These are phyloP conservation scores for Paracamarosporium sp. DNA, from an alignment of 2,329 filamentous ascomycete genomes.

Conservation along the genomic window DNA sequence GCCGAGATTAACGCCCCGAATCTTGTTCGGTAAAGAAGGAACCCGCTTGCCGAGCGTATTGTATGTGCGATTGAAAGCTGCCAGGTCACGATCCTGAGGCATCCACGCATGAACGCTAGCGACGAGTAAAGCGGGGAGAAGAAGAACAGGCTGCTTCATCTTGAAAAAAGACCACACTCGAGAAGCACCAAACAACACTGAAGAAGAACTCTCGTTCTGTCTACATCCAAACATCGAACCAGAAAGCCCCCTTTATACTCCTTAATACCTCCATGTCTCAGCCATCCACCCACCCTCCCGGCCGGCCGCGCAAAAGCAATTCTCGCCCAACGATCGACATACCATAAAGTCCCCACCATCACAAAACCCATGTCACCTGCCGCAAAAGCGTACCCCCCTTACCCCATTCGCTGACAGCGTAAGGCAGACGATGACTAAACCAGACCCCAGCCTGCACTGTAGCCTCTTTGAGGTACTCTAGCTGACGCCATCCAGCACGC, in stretches of 20 bases:
- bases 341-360: background rate
- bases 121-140: background rate
- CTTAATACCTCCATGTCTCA: background rate
- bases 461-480: background rate
- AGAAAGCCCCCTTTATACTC: background rate
- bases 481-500: background rate
- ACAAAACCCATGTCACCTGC: background rate
- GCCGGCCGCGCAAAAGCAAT: background rate
- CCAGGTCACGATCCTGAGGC: constrained; percentile 2
- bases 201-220: too few species aligned
- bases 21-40: constrained; percentile 42
- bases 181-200: background rate
- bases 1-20: constrained; percentile 64
- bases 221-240: too few species aligned
- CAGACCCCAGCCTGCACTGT: background rate
- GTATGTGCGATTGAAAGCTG: constrained; percentile 6
- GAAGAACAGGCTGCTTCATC: background rate
- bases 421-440: background rate
- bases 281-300: background rate
- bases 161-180: background rate
- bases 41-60: background rate
- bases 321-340: background rate
- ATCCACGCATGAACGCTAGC: constrained; percentile 1
- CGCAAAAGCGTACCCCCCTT: background rate
- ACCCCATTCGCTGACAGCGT: background rate